Percentiles rank a stretch among this genome's conserved stretches.
phyloP scores from a whole-genome alignment of 176 grass and related monocot species.

The Lolium perenne region DNA sequence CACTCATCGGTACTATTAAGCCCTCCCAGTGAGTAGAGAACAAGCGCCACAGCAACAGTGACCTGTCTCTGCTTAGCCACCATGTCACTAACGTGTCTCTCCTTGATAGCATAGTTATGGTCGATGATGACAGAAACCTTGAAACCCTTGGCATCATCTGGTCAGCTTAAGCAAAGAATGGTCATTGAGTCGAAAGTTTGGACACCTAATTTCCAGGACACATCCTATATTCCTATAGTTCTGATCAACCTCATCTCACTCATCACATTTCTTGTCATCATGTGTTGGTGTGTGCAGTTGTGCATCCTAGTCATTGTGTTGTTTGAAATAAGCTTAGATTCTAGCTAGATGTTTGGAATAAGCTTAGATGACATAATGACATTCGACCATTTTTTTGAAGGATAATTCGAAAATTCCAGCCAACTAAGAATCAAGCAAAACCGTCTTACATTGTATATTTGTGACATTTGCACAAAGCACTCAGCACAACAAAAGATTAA shows the following conservation, averaged over 20 bases:
- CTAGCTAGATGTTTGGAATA: too few relatives aligned
- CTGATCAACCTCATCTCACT: background rate
- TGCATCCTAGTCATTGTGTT: too few relatives aligned
- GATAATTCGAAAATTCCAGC: background rate
- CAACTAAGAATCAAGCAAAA: background rate
- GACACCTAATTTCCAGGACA: background rate
- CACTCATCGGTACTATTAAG: background rate
- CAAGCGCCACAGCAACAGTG: background rate
- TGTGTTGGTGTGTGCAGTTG: too few relatives aligned
- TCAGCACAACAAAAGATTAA: background rate
- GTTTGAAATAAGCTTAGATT: too few relatives aligned
- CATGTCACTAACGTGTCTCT: background rate
- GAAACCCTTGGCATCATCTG: too few relatives aligned
- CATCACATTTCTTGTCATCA: too few relatives aligned
- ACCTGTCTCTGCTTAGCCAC: background rate
- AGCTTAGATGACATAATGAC: too few relatives aligned
- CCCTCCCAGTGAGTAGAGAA: background rate
- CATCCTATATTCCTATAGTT: background rate
- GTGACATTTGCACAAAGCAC: slow-evolving; percentile 7
- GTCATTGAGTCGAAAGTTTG: too few relatives aligned
- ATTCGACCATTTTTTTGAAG: too few relatives aligned
- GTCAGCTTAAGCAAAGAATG: too few relatives aligned
- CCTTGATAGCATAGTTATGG: background rate
- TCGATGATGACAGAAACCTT: too few relatives aligned
- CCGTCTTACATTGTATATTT: background rate